Conservation (phyloP, 495 filamentous ascomycete species). For the Trichocladium uniseriatum region DNA sequence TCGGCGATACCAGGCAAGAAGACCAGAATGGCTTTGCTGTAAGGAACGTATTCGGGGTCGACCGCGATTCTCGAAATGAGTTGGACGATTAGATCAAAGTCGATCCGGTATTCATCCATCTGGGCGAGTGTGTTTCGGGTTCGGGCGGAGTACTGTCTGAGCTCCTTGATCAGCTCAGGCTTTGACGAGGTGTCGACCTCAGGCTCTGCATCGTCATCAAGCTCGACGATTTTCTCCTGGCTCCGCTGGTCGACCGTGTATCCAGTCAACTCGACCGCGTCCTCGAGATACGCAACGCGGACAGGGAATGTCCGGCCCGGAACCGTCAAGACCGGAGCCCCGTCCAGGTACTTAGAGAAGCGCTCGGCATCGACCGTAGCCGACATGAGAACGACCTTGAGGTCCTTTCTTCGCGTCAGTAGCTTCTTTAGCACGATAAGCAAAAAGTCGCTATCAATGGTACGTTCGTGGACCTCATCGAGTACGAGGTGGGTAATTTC, state of each 20-base stretch:
- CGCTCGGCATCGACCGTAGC: constrained; percentile 87
- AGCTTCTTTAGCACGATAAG: constrained; percentile 81
- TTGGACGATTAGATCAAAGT: constrained; percentile 69
- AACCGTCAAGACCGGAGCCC: constrained; percentile 77
- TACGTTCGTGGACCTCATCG: constrained; percentile 90
- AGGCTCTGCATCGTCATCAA: constrained; percentile 49
- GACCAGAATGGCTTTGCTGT: constrained; percentile 85
- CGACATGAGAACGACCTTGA: constrained; percentile 87
- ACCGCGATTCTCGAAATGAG: constrained; percentile 64
- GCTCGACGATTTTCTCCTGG: constrained; percentile 38
- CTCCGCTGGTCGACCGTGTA: constrained; percentile 50
- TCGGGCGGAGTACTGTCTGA: constrained; percentile 62
- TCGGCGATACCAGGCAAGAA: constrained; percentile 93
- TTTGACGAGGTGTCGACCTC: constrained; percentile 38
- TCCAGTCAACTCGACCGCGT: constrained; percentile 74
- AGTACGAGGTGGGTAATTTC: constrained; percentile 89
- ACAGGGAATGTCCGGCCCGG: constrained; percentile 93
- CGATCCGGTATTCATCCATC: constrained; percentile 79
- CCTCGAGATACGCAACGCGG: constrained; percentile 75
- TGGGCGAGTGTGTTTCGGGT: constrained; percentile 64
- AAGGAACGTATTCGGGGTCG: constrained; percentile 52
- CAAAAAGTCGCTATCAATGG: constrained; percentile 92
- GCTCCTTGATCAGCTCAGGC: constrained; percentile 41
- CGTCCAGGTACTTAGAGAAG: constrained; percentile 78
- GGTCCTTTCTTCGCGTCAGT: constrained; percentile 56